These are phyloP conservation scores for Penicillium palitans DNA, from an alignment of 2,329 filamentous ascomycete species.

Conservation along the genomic window DNA sequence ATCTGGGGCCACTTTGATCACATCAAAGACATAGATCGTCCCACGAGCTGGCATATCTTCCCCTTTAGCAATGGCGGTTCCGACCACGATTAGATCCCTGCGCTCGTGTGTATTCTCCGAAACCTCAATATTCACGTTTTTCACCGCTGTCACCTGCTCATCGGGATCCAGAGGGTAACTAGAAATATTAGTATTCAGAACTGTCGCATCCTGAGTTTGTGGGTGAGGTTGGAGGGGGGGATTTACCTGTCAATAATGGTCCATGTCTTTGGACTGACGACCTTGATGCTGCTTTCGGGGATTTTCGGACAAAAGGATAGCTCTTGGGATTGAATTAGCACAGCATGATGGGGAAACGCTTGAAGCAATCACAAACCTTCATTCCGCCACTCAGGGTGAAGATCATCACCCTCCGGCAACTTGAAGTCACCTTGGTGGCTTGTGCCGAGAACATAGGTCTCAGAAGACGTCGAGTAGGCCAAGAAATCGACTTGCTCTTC, in stretches of 20 bases:
- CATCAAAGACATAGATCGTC: conserved; percentile 84
- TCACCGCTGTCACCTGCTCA: conserved; percentile 78
- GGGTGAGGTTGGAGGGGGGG: conserved; percentile 1
- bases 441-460: conserved; percentile 75
- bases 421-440: conserved; percentile 70
- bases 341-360: neutral
- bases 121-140: conserved; percentile 80
- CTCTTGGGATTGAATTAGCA: conserved; percentile 36
- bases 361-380: conserved; percentile 55
- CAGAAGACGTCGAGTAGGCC: conserved; percentile 72
- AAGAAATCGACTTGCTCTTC: conserved; percentile 70
- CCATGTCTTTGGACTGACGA: conserved; percentile 77
- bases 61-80: conserved; percentile 80
- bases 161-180: conserved; percentile 67
- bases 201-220: neutral
- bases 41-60: conserved; percentile 88
- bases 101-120: conserved; percentile 89
- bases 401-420: conserved; percentile 81
- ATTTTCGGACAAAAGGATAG: conserved; percentile 64
- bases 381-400: conserved; percentile 75
- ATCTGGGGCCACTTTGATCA: conserved; percentile 88
- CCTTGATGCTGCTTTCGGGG: conserved; percentile 70
- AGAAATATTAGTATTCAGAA: conserved; percentile 3
- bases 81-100: conserved; percentile 77
- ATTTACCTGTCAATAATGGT: conserved; percentile 68